phyloP scores from a whole-genome alignment of 768 basidiomycete genomes.

The Trametes elegans region DNA sequence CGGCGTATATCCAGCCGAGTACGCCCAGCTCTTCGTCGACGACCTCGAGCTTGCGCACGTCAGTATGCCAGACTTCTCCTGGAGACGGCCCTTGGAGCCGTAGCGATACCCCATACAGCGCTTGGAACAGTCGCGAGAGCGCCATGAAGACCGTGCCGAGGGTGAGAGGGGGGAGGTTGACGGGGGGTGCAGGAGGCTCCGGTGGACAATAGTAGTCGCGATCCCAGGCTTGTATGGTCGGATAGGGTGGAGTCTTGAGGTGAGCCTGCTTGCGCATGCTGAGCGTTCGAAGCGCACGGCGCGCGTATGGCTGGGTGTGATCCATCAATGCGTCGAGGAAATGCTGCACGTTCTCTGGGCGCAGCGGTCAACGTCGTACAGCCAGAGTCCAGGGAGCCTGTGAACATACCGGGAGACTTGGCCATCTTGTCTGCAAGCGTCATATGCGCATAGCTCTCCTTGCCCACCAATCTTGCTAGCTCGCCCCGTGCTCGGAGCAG shows the following conservation, averaged over 20 bases:
- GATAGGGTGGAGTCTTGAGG: conserved; percentile 53
- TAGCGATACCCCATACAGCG: conserved; percentile 83
- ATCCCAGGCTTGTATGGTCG: conserved; percentile 92
- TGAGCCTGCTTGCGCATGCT: conserved; percentile 74
- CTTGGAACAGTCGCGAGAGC: conserved; percentile 83
- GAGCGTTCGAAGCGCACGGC: conserved; percentile 64
- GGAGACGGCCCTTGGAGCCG: conserved; percentile 63
- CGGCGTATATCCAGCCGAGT: conserved; percentile 94
- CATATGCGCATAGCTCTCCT: conserved; percentile 84
- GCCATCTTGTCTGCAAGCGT: conserved; percentile 96
- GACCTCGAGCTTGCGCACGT: conserved; percentile 91
- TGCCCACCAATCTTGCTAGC: conserved; percentile 81
- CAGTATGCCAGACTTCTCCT: conserved; percentile 87
- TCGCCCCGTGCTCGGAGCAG: conserved; percentile 77
- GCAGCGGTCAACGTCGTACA: background rate
- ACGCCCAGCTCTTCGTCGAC: conserved; percentile 84
- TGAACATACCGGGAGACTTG: conserved; percentile 72
- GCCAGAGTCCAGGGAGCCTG: background rate
- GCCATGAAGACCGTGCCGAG: conserved; percentile 91
- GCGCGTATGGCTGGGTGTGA: conserved; percentile 77
- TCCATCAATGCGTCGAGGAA: conserved; percentile 82
- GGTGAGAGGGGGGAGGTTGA: conserved; percentile 72
- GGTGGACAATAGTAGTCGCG: conserved; percentile 90
- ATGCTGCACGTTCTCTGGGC: conserved; percentile 75
- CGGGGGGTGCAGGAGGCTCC: conserved; percentile 70